Base-by-base conservation (phyloP, 768 basidiomycete species). In the Pleurotus ostreatus region DNA sequence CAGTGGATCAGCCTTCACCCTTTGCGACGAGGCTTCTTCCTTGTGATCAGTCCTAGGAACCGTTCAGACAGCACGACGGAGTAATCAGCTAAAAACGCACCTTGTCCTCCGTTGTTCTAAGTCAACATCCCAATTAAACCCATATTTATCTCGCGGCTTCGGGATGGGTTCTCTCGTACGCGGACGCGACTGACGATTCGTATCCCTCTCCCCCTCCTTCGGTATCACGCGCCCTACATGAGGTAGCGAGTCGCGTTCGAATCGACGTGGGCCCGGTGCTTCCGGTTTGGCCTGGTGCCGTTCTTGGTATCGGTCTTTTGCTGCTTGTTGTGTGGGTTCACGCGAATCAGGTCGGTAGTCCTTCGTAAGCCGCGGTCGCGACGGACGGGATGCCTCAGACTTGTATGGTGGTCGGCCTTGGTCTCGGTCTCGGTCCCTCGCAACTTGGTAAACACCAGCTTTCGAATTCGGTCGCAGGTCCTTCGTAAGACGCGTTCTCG, bases 401-500 rank as follows among this genome's bases (percentile, higher is more conserved):
- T 34, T 41, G 13, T 25, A 30, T 15, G 13, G 12, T 0, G 15
- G 9, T 6, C 23, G 9, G 13, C 16, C 15, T 23, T 6, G 8
- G 23, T 23, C 18, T 25, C 23, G 8, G 23, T 23, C 18, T 15
- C 23, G 16, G 15, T n/a, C 22, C 39, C 41, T 41, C 18, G 16
- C 51, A 12, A n/a, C 38, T 23, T 47, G 46, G 13, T 25, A 25
- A 4, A 47, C 46, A 34, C 39, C 26, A 34, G 2, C 5, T 12
- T 22, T 15, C 1, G 51, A 12, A 11, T 20, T 25, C 1, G 51
- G 23, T 13, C 38, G 39, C 39, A 53, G 20, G 18, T 53, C 39
- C 39, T 53, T 53, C 20, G 34, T 18, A 20, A 53, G 51, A 22
- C 51, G 51, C 16, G 51, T 53, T 20, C 51, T 37, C 9, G 51